phyloP scores from a whole-genome alignment of 192 early-diverging fungal species.

The Rhizoclosmatium globosum region DNA sequence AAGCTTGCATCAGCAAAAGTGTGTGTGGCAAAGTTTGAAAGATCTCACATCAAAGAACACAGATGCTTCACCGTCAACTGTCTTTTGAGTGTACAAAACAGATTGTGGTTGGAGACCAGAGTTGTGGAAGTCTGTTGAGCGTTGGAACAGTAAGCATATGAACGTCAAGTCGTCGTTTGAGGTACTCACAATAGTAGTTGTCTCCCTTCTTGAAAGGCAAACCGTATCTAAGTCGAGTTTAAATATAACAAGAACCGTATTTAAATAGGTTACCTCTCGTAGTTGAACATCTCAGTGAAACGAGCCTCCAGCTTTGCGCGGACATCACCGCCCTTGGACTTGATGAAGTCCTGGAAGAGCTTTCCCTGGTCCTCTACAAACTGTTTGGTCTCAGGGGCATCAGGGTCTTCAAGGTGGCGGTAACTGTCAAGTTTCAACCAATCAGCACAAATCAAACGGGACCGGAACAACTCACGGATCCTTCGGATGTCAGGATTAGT shows the following conservation, averaged over 20 bases:
- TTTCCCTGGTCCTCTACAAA: constrained; percentile 71
- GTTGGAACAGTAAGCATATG: background rate
- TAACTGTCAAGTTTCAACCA: too few species aligned
- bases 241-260: background rate
- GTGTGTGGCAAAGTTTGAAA: background rate
- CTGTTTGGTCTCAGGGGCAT: constrained; percentile 64
- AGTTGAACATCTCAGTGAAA: constrained; percentile 66
- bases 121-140: constrained; percentile 60
- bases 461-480: too few species aligned
- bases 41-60: constrained; percentile 53
- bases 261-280: constrained; percentile 51
- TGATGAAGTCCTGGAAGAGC: constrained; percentile 55
- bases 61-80: constrained; percentile 51
- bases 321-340: constrained; percentile 23
- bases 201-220: constrained; percentile 65
- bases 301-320: constrained; percentile 43
- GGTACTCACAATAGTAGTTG: constrained; percentile 61
- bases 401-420: constrained; percentile 69
- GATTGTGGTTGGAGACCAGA: constrained; percentile 63
- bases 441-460: too few species aligned
- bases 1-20: constrained; percentile 33
- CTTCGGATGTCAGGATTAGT: too few species aligned
- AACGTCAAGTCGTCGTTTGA: too few species aligned
- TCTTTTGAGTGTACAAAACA: constrained; percentile 63
- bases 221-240: constrained; percentile 24